phyloP scores from a whole-genome alignment of 345 rosid genomes.

The Reutealis trisperma region DNA sequence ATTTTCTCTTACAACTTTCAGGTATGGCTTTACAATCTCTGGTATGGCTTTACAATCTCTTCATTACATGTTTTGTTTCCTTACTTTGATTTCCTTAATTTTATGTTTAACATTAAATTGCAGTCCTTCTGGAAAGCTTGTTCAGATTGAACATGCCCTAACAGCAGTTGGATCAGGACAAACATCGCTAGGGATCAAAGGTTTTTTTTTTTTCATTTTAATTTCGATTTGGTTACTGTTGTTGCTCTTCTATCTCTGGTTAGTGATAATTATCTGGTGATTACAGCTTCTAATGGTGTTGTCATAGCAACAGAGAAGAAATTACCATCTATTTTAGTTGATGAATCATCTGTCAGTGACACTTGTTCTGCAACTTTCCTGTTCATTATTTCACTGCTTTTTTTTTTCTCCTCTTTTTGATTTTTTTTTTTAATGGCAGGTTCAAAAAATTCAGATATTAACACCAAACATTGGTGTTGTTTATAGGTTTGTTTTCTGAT shows the following conservation, averaged over 20 bases:
- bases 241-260: not conserved
- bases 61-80: not conserved
- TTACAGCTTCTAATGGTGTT: slow-evolving; percentile 91
- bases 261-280: not conserved
- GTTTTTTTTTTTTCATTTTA: slow-evolving; percentile 4
- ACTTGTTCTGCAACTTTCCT: not conserved
- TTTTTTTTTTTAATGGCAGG: slow-evolving; percentile 43
- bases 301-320: slow-evolving; percentile 94
- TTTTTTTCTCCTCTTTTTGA: not conserved
- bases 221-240: not conserved
- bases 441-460: slow-evolving; percentile 82
- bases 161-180: slow-evolving; percentile 96
- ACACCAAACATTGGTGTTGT: slow-evolving; percentile 97
- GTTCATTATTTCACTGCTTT: not conserved
- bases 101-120: not conserved
- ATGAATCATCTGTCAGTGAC: slow-evolving; percentile 78
- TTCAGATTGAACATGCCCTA: slow-evolving; percentile 95
- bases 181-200: slow-evolving; percentile 92
- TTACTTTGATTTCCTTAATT: not conserved
- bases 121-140: slow-evolving; percentile 98
- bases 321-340: slow-evolving; percentile 88
- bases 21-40: slow-evolving; percentile 32
- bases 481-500: slow-evolving; percentile 61
- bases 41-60: slow-evolving; percentile 32
- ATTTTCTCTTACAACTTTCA: slow-evolving; percentile 94